A percentile compares a stretch with the other conserved stretches of the same genome.
These are phyloP conservation scores for Asterionellopsis glacialis DNA, from an alignment of 108 stramenopile genomes.

Conservation along the genomic window DNA sequence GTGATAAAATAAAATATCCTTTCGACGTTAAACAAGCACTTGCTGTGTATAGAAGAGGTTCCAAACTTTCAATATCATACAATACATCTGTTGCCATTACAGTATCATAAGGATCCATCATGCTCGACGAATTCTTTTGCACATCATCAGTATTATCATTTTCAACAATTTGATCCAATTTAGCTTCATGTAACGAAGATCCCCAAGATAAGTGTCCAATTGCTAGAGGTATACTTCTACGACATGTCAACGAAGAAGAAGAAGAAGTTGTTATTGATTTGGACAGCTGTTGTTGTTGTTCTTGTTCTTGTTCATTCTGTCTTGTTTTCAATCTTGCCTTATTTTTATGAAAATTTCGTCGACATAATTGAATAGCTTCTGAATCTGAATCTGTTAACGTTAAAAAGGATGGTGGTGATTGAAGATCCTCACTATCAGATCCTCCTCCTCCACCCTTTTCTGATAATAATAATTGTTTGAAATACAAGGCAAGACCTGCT, in stretches of 20 bases:
- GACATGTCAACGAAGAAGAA: too few species aligned
- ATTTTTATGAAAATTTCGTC: conserved; percentile 43
- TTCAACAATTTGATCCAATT: neutral
- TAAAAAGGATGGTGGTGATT: conserved; percentile 7
- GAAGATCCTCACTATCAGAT: too few species aligned
- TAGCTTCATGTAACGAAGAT: neutral
- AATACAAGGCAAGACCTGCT: conserved; percentile 37
- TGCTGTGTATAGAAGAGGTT: conserved; percentile 35
- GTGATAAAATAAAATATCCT: conserved; percentile 50
- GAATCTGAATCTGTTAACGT: conserved; percentile 45
- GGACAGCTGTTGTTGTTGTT: conserved; percentile 4
- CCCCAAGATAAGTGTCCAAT: conserved; percentile 43
- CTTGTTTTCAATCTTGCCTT: neutral
- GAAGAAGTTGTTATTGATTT: too few species aligned
- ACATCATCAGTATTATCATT: neutral
- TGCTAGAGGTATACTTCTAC: neutral
- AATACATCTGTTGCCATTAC: conserved; percentile 67
- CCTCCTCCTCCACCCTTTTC: too few species aligned
- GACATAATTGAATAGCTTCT: conserved; percentile 41
- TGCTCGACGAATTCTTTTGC: neutral
- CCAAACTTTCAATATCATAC: conserved; percentile 48
- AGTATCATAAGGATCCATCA: conserved; percentile 26
- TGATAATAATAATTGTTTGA: too few species aligned
- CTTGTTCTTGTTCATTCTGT: too few species aligned
- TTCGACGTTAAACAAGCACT: conserved; percentile 4